Percentiles rank a stretch among this genome's conserved stretches.
Conservation (phyloP, 2,329 filamentous ascomycete species). For the Cryphonectria carpinicola region DNA sequence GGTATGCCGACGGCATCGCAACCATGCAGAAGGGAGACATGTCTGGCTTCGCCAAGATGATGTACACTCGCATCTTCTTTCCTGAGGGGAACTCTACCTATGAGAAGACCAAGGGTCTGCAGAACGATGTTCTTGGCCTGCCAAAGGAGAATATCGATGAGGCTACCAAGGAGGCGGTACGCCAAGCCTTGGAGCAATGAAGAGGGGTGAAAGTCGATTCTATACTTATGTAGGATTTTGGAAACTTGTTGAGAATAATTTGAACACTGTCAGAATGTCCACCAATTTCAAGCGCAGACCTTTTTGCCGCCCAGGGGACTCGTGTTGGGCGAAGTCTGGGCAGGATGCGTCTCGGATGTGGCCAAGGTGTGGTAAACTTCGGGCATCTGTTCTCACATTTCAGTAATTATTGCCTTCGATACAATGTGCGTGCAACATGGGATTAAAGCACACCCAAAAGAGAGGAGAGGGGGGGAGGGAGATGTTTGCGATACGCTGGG, state of each 20-base stretch:
- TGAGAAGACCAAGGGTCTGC: conserved; percentile 41
- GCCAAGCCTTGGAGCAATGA: conserved; percentile 6
- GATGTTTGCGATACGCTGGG: no score
- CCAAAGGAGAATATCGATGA: conserved; percentile 63
- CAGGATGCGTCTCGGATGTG: no score
- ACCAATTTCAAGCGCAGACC: no score
- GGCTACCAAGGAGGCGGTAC: conserved; percentile 45
- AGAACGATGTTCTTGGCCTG: conserved; percentile 61
- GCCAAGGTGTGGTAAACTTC: no score
- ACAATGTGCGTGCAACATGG: neutral
- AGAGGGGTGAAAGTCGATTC: neutral
- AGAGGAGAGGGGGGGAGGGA: no score
- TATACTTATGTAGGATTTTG: neutral
- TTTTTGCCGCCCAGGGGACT: no score
- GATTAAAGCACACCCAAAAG: neutral
- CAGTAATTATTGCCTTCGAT: neutral
- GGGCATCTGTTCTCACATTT: neutral
- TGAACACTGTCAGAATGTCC: no score
- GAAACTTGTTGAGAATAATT: neutral
- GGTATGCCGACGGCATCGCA: conserved; percentile 52
- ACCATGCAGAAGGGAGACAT: conserved; percentile 47
- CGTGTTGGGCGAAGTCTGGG: no score
- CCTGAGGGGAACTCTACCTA: conserved; percentile 48
- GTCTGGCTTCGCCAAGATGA: conserved; percentile 50
- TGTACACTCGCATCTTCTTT: conserved; percentile 63